Conservation (phyloP, 495 filamentous ascomycete genomes). For the Aspergillus baeticus region DNA sequence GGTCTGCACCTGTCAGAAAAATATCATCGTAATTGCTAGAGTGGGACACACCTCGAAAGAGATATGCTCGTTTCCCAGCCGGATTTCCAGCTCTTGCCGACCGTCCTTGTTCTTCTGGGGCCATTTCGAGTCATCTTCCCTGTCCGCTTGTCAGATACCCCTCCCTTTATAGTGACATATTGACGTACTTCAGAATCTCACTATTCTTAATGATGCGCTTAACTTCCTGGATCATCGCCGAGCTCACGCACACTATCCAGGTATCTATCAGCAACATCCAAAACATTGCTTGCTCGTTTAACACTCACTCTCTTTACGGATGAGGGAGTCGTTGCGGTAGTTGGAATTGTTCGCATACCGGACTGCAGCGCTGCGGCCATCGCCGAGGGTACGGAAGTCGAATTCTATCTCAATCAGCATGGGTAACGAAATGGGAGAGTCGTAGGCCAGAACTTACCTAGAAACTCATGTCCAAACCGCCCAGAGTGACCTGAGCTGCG, state of each 20-base stretch:
- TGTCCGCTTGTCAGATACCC: slow-evolving; percentile 29
- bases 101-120: slow-evolving; percentile 99
- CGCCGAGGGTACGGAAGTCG: slow-evolving; percentile 88
- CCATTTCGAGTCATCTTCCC: slow-evolving; percentile 99
- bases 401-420: slow-evolving; percentile 68
- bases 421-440: not conserved
- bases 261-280: slow-evolving; percentile 22
- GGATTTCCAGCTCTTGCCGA: slow-evolving; percentile 93
- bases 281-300: not conserved
- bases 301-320: slow-evolving; percentile 96
- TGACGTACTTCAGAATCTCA: slow-evolving; percentile 90
- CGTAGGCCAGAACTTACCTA: slow-evolving; percentile 58
- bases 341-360: slow-evolving; percentile 99
- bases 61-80: slow-evolving; percentile 92
- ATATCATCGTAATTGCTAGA: not conserved
- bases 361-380: slow-evolving; percentile 91
- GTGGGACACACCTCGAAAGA: slow-evolving; percentile 79
- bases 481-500: slow-evolving; percentile 93
- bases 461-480: slow-evolving; percentile 97
- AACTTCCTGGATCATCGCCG: slow-evolving; percentile 88
- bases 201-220: slow-evolving; percentile 95
- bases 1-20: slow-evolving; percentile 55
- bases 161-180: not conserved
- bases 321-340: slow-evolving; percentile 97
- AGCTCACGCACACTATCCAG: slow-evolving; percentile 89